Conservation (phyloP, 495 filamentous ascomycete genomes). For the Trichoderma gamsii region DNA sequence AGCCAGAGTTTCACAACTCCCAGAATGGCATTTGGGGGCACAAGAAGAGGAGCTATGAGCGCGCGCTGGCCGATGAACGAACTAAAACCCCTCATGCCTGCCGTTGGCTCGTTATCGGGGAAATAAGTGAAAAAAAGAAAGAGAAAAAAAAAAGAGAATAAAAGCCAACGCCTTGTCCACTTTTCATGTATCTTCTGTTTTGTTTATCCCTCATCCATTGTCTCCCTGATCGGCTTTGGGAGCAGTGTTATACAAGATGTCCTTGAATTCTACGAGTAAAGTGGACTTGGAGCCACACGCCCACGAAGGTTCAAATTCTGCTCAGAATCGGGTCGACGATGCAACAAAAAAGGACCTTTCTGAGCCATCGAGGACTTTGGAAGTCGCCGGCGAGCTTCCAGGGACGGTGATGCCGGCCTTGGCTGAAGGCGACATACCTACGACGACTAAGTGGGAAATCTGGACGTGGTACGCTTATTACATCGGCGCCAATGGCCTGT, state of each 20-base stretch:
- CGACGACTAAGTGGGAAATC: conserved; percentile 53
- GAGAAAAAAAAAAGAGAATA: background rate
- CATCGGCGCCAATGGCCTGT: conserved; percentile 60
- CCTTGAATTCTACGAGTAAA: background rate
- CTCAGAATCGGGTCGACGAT: background rate
- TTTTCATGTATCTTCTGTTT: background rate
- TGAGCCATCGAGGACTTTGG: background rate
- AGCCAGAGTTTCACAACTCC: background rate
- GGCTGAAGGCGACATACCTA: background rate
- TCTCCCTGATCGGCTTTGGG: background rate
- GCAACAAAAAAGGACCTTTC: background rate
- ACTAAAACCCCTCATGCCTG: conserved; percentile 10
- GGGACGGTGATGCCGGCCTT: background rate
- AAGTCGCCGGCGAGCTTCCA: conserved; percentile 3
- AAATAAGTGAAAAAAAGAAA: background rate
- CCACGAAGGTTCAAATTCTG: background rate
- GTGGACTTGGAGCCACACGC: background rate
- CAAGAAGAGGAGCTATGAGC: background rate
- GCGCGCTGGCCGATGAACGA: conserved; percentile 12
- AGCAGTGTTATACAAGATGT: conserved; percentile 5
- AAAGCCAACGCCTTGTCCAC: background rate
- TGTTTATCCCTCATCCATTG: background rate
- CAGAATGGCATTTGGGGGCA: conserved; percentile 4
- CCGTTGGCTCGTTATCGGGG: background rate
- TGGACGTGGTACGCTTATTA: conserved; percentile 66